Base-by-base conservation (phyloP, 257 asterid species). In the Verbena officinalis region DNA sequence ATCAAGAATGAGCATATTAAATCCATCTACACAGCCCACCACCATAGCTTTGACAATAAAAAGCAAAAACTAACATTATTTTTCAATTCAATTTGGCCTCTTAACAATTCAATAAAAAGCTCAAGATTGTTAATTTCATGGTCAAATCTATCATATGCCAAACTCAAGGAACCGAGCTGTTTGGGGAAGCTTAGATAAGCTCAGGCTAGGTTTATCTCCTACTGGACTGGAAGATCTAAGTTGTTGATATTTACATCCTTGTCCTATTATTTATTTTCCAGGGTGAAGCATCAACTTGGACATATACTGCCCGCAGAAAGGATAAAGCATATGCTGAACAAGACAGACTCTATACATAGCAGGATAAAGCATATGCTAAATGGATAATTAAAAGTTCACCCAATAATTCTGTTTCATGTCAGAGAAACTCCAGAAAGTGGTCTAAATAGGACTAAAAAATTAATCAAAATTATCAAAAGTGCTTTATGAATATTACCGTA, bases 401-500 rank as follows among this genome's bases (percentile, higher is more conserved):
- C 46, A 62, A 48, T 50, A 38, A 45, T 24, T 56, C 15, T 9
- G 2, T 13, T 13, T 3, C 39, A 55, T 48, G 54, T 23, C 27
- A 72, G 63, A 50, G 20, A 30, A 67, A 58, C 22, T 15, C 36
- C 16, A 45, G 10, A 19, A 66, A 45, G 15, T 9, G n/a, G 55
- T 40, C 63, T 46, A 40, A 53, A 59, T 21, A 12, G 57, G 44
- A 66, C 16, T 12, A n/a, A 20, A 44, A 48, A 10, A 19, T 33
- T 44, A 72, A 45, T 30, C 14, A 46, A 72, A 64, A 59, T 19
- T 15, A 55, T 27, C 38, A 57, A 45, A 0, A 17, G 21, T 1
- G 21, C 9, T 33, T 39, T 1, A 9, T 9, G 59, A 23, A 22
- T 40, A 74, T 72, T 87, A 93, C 97, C 91, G 97, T 93, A 59